Base-by-base conservation (phyloP, 768 basidiomycete species). In the Mycena albidolilacea region DNA sequence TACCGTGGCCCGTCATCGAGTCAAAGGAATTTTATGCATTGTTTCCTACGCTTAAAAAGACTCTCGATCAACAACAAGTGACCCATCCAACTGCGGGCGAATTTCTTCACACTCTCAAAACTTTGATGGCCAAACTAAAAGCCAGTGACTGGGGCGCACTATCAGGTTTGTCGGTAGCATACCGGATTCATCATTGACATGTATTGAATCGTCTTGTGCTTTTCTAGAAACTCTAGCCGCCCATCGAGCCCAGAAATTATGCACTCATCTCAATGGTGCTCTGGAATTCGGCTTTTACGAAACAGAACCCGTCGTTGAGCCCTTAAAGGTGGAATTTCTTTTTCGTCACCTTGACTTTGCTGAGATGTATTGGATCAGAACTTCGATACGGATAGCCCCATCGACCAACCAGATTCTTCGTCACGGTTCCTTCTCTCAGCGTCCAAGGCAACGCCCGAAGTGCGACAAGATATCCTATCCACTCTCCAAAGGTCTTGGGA, bases 1-100 rank as follows among this genome's bases (percentile, higher is more conserved):
- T 91, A 9, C 91, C 90, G 6, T 92, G 91, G 91, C 90, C 90
- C 0, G 89, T 92, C 44, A 91, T 92, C 41, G 88, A 90, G 75
- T 90, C 90, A 0, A 84, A 80, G 52, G 84, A 89, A 37, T 92
- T 92, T 76, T 92, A 92, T 70, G 82, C 79, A 1, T 73, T 90
- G 35, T 90, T 92, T 68, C 81, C 82, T 0, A 77, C 80, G 0
- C 71, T 92, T n/a, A 89, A 87, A 70, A 81, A 79, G 63, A 80
- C 80, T 5, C 78, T 92, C 4, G 87, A 90, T 72, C 80, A 83
- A 52, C 89, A 91, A 69, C 69, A 74, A 3, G 67, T 86, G 1
- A 89, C 90, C 0, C 90, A 91, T 75, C 78, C 78, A 0, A 81
- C 84, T 1, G 90, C 88, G 0, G 87, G 87, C 7, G 84, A 88